Evolutionary conservation across 2,329 filamentous ascomycete species (phyloP), one percentile per base, ranked within the genome.

Genomic region (Fusarium verticillioides): DNA sequence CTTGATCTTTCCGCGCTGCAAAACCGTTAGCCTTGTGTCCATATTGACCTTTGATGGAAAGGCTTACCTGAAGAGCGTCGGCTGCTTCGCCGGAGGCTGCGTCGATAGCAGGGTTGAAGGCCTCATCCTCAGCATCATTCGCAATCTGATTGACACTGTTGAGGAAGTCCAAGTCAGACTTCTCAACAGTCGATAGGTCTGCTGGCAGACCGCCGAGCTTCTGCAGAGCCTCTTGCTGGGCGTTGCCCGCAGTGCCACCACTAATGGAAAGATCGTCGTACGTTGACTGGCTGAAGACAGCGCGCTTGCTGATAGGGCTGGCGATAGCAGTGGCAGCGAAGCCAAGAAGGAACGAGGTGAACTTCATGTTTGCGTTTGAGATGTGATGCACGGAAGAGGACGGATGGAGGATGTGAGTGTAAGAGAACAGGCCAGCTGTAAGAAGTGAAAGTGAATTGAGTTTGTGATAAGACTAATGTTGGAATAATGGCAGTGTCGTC

Each of bases 21-120:
- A 32, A 15, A 28, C 2, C 32, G 37, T 70, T 32, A 77, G 60
- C 1, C 9, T 18, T 44, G 4, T 2, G 9, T 2, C 2, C 23
- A 13, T 28, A 18, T 15, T 40, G 1, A 9, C 5, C 6, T 4
- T 4, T 7, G 12, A 21, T 5, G 3, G 8, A 3, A 1, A 2
- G 18, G 44, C 72, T 40, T 77, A 83, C 84, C 81, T 87, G 81
- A 18, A 89, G 83, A 56, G 87, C 86, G 28, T 83, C 83, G 6
- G 84, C 85, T 43, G 81, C 83, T 52, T 81, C 83, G 15, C 85
- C 86, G 15, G 76, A 79, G 1, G 85, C 86, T 7, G 82, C 85
- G 16, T 83, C 85, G 62, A 90, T 86, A 18, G 87, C 87, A 4
- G 84, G 78, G 74, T 89, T 89, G 80, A 89, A 90, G 4, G 84